Evolutionary conservation across 2,329 filamentous ascomycete species (phyloP).

Genomic region (Aspergillus hiratsukae): DNA sequence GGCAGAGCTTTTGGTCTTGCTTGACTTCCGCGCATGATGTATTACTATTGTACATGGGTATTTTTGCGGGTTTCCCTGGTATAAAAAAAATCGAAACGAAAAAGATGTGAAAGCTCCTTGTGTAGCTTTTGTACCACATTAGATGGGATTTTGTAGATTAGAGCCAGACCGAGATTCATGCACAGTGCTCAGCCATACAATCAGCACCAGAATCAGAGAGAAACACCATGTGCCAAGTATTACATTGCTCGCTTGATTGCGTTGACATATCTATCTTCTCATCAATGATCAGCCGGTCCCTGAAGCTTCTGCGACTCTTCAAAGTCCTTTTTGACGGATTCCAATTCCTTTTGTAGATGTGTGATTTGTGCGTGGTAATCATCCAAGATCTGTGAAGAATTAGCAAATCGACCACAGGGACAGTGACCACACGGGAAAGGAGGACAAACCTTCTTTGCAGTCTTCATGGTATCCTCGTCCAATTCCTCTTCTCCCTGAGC

Average conservation of each 20-base stretch:
- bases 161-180: not conserved
- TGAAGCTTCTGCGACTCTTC: conserved; percentile 48
- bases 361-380: conserved; percentile 49
- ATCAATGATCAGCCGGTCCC: conserved; percentile 17
- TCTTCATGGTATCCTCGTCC: conserved; percentile 56
- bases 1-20: not conserved
- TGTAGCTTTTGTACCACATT: not conserved
- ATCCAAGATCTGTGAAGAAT: conserved; percentile 42
- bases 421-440: not conserved
- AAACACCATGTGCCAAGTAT: not conserved
- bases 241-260: not conserved
- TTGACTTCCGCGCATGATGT: conserved; percentile 24
- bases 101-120: not conserved
- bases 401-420: conserved; percentile 26
- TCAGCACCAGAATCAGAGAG: not conserved
- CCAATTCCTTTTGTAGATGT: conserved; percentile 59
- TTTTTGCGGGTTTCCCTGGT: conserved; percentile 15
- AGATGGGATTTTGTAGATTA: not conserved
- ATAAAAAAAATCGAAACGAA: conserved; percentile 9
- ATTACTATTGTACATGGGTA: conserved; percentile 32
- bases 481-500: conserved; percentile 44
- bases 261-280: not conserved
- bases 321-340: conserved; percentile 56
- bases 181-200: not conserved
- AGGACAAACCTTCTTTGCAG: conserved; percentile 55